Percentiles rank a stretch among this genome's conserved stretches.
Evolutionary conservation across 2,329 filamentous ascomycete species (phyloP).

Genomic region (Penicillium brasilianum): DNA sequence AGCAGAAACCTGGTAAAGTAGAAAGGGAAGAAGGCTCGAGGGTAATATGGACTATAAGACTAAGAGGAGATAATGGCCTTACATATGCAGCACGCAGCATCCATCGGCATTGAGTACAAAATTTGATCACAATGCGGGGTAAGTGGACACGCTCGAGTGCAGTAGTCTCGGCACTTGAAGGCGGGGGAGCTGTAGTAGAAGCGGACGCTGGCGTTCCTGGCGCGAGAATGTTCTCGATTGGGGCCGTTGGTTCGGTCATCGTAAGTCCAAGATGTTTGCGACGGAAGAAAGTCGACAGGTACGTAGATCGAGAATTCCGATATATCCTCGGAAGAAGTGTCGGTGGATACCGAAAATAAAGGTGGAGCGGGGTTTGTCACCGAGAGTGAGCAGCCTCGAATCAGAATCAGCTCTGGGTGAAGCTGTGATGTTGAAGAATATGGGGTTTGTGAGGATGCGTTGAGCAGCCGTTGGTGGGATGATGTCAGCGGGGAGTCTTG

Average conservation of each 20-base stretch:
- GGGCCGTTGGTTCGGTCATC: conserved; percentile 26
- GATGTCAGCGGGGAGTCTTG: conserved; percentile 36
- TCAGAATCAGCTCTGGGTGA: not conserved
- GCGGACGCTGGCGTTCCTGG: conserved; percentile 5
- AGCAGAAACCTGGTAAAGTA: not conserved
- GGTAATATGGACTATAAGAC: not conserved
- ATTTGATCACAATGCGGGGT: conserved; percentile 83
- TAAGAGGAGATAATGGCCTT: conserved; percentile 38
- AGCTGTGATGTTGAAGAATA: not conserved
- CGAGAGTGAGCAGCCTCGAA: too few relatives aligned
- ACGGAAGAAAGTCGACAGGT: not conserved
- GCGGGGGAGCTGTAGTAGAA: not conserved
- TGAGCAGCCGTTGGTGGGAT: conserved; percentile 23
- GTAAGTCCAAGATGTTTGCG: not conserved
- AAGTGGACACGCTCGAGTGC: conserved; percentile 46
- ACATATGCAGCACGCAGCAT: conserved; percentile 86
- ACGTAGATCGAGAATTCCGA: not conserved
- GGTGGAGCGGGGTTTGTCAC: not conserved
- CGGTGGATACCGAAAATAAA: too few relatives aligned
- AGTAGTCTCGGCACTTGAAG: conserved; percentile 13
- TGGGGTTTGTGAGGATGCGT: not conserved
- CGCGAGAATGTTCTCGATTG: conserved; percentile 18
- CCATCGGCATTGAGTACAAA: conserved; percentile 94
- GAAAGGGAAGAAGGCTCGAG: not conserved
- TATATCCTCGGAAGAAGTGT: not conserved